phyloP scores from a whole-genome alignment of 2,329 filamentous ascomycete genomes.

The Emergomyces africanus region DNA sequence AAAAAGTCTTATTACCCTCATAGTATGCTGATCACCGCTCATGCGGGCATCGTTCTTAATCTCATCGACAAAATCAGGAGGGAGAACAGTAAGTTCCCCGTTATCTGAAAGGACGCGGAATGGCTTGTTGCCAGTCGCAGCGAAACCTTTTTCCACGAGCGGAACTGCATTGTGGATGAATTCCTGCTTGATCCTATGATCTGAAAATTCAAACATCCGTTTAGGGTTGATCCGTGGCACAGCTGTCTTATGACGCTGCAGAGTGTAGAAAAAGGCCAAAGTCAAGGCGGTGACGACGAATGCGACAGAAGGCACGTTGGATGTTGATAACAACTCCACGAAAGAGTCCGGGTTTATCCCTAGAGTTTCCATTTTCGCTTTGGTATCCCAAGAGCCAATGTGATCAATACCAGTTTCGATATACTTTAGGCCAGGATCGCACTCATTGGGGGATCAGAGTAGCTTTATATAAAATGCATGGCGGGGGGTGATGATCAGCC shows the following conservation, averaged over 20 bases:
- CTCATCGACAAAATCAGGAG: background rate
- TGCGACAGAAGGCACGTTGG: background rate
- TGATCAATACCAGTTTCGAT: background rate
- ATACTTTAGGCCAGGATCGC: too few relatives aligned
- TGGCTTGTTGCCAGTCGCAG: conserved; percentile 1
- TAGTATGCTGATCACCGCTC: too few relatives aligned
- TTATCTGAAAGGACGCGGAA: background rate
- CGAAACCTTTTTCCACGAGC: background rate
- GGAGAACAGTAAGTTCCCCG: background rate
- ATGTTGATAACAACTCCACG: background rate
- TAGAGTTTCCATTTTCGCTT: background rate
- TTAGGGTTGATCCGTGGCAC: background rate
- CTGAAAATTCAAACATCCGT: conserved; percentile 1
- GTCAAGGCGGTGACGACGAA: background rate
- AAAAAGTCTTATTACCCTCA: background rate
- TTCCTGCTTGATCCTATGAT: background rate
- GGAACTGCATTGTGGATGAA: background rate
- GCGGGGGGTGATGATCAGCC: background rate
- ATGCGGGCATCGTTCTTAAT: background rate
- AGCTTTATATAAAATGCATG: background rate
- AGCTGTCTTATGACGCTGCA: background rate
- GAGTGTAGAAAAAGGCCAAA: background rate
- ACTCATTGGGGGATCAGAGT: background rate
- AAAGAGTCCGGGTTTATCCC: background rate
- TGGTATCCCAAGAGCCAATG: background rate